Percentiles rank a stretch among this genome's conserved stretches.
phyloP scores from a whole-genome alignment of 805 yeast genomes.

The Scheffersomyces amazonensis region DNA sequence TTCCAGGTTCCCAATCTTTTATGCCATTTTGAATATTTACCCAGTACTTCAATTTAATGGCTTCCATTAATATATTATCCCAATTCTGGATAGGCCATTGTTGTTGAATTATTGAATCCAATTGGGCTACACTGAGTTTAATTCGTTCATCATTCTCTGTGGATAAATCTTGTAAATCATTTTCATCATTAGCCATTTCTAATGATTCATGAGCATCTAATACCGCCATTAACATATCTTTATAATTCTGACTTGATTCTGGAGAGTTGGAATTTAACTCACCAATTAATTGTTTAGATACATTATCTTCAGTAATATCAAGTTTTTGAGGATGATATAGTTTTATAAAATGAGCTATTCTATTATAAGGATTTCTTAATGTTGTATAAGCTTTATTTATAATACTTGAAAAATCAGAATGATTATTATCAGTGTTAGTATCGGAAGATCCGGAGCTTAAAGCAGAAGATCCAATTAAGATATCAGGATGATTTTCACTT shows the following conservation, averaged over 20 bases:
- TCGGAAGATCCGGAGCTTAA: conserved; percentile 4
- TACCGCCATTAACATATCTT: conserved; percentile 66
- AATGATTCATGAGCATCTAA: conserved; percentile 82
- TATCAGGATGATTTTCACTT: conserved; percentile 80
- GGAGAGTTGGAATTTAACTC: conserved; percentile 32
- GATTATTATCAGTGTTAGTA: conserved; percentile 13
- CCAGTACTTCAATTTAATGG: conserved; percentile 82
- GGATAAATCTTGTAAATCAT: conserved; percentile 53
- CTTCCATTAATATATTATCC: conserved; percentile 59
- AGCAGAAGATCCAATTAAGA: conserved; percentile 27
- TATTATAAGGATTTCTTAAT: conserved; percentile 61
- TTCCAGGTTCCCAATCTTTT: conserved; percentile 75
- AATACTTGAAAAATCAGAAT: conserved; percentile 43
- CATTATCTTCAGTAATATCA: conserved; percentile 61
- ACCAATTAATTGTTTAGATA: conserved; percentile 39
- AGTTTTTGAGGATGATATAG: conserved; percentile 34
- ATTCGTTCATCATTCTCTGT: conserved; percentile 59
- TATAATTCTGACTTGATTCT: conserved; percentile 38
- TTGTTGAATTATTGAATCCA: conserved; percentile 45
- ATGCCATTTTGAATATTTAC: conserved; percentile 69
- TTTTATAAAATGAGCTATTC: conserved; percentile 43
- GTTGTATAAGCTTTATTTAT: conserved; percentile 79
- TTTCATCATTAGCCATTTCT: conserved; percentile 59
- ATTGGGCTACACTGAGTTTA: conserved; percentile 35
- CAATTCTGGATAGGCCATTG: conserved; percentile 38